Evolutionary conservation across 139 green algal genomes (phyloP), one percentile per base, ranked within the genome.

Genomic region (Edaphochlamys debaryana): DNA sequence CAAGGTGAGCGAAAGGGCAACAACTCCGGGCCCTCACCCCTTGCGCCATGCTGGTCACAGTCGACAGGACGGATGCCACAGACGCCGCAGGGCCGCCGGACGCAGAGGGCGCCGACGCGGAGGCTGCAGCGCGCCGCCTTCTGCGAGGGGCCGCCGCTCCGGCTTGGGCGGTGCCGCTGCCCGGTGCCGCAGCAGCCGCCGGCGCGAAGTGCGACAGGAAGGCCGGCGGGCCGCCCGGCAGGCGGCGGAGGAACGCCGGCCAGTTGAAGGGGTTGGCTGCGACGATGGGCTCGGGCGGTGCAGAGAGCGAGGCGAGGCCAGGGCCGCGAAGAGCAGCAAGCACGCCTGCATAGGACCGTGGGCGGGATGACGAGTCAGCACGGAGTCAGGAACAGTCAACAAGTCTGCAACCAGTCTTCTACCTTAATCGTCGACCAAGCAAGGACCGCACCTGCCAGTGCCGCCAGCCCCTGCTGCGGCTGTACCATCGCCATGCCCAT

Each of bases 231-330:
- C 34, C 30, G 79, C 85, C 66, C 2, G 66, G 78, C 45, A 95
- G 52, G 68, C 92, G 77, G 22, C 78, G 48, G 69, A 93, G 67
- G 77, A 96, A 93, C 3, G 54, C 84, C 25, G 85, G 48, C 93
- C 93, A 96, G 36, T 86, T 60, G 88, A 96, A 95, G 34, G 93
- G 92, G 20, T 86, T 89, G 30, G 90, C 92, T 6, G 88, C 87
- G 6, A 96, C 25, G 7, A 93, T 75, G 27, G 87, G 52, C 0
- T 81, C 41, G 36, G 48, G 45, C n/a, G 42, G 19, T 20, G 54
- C 34, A n/a, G 50, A n/a, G n/a, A n/a, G n/a, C n/a, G n/a, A n/a
- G n/a, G n/a, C n/a, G n/a, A n/a, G n/a, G n/a, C n/a, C n/a, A n/a
- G 11, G 32, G 15, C 30, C 36, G 36, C 7, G 32, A 38, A 60